Conservation (phyloP, 352 stramenopile species). For the Globisporangium barbulae region DNA sequence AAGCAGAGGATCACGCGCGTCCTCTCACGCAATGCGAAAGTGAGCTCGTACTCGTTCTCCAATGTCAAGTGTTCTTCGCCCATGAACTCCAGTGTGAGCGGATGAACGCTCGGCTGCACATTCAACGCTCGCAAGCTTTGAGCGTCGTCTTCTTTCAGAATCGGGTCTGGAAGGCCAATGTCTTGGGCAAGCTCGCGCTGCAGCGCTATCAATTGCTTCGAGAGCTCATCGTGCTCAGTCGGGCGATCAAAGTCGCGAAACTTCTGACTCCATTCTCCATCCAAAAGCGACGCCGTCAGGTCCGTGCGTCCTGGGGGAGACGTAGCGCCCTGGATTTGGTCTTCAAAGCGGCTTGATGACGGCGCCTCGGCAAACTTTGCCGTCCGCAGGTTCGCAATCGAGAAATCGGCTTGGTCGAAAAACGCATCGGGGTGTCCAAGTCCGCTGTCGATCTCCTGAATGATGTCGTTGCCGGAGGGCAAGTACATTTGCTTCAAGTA, state of each 20-base stretch:
- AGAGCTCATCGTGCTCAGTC: constrained; percentile 74
- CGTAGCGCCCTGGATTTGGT: constrained; percentile 20
- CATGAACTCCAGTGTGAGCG: constrained; percentile 83
- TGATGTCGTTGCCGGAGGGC: constrained; percentile 80
- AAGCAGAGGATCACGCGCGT: constrained; percentile 64
- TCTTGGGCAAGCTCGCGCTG: constrained; percentile 72
- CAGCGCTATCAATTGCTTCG: constrained; percentile 64
- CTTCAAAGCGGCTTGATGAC: constrained; percentile 34
- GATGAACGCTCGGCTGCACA: constrained; percentile 67
- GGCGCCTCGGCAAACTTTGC: constrained; percentile 10
- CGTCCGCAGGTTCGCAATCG: constrained; percentile 15
- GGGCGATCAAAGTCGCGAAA: constrained; percentile 79
- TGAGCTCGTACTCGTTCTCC: constrained; percentile 70
- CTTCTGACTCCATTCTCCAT: constrained; percentile 77
- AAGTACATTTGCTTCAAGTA: constrained; percentile 86
- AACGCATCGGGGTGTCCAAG: constrained; percentile 28
- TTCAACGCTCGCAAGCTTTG: constrained; percentile 61
- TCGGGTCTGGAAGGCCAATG: constrained; percentile 62
- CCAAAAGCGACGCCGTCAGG: constrained; percentile 46
- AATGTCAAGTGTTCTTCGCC: constrained; percentile 76
- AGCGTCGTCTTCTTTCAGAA: constrained; percentile 61
- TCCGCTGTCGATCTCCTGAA: constrained; percentile 79
- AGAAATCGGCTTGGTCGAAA: constrained; percentile 19
- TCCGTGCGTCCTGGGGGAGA: constrained; percentile 30
- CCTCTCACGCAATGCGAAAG: constrained; percentile 67